Evolutionary conservation across 1,284 basidiomycete genomes (phyloP).

Genomic region (Porodaedalea pini): DNA sequence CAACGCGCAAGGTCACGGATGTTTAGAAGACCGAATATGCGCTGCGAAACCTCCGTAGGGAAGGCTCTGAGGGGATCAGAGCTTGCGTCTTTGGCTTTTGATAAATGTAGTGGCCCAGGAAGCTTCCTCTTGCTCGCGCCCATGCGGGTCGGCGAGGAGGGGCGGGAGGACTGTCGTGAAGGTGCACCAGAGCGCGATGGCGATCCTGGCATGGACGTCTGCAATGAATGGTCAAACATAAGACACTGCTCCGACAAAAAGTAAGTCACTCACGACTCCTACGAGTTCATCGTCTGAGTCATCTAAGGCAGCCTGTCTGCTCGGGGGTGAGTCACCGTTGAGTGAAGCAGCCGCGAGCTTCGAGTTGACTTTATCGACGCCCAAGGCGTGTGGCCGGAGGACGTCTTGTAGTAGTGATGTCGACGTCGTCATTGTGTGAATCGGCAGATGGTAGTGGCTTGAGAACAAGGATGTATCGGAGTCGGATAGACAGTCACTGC

Average conservation of each 20-base stretch:
- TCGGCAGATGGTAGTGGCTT: neutral
- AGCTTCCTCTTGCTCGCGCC: slow-evolving; percentile 41
- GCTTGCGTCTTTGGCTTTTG: slow-evolving; percentile 29
- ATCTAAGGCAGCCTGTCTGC: slow-evolving; percentile 37
- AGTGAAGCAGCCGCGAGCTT: slow-evolving; percentile 31
- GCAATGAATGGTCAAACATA: neutral
- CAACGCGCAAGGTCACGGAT: slow-evolving; percentile 70
- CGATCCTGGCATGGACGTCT: slow-evolving; percentile 70
- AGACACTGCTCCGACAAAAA: slow-evolving; percentile 6
- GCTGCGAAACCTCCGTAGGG: slow-evolving; percentile 77
- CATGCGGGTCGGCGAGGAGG: slow-evolving; percentile 55
- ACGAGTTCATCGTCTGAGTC: slow-evolving; percentile 74
- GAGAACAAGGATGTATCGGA: neutral
- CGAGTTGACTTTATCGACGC: slow-evolving; percentile 43
- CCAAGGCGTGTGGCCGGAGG: slow-evolving; percentile 50
- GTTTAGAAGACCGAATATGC: slow-evolving; percentile 67
- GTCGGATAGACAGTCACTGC: no score
- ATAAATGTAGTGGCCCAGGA: slow-evolving; percentile 39
- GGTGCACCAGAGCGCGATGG: slow-evolving; percentile 47
- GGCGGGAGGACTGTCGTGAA: slow-evolving; percentile 43
- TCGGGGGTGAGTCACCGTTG: slow-evolving; percentile 23
- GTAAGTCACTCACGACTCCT: slow-evolving; percentile 56
- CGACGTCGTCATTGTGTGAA: slow-evolving; percentile 8
- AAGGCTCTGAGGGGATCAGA: slow-evolving; percentile 66
- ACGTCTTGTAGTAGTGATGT: slow-evolving; percentile 61